phyloP scores from a whole-genome alignment of 108 stramenopile species.

The Pseudonitzschia multistriata region DNA sequence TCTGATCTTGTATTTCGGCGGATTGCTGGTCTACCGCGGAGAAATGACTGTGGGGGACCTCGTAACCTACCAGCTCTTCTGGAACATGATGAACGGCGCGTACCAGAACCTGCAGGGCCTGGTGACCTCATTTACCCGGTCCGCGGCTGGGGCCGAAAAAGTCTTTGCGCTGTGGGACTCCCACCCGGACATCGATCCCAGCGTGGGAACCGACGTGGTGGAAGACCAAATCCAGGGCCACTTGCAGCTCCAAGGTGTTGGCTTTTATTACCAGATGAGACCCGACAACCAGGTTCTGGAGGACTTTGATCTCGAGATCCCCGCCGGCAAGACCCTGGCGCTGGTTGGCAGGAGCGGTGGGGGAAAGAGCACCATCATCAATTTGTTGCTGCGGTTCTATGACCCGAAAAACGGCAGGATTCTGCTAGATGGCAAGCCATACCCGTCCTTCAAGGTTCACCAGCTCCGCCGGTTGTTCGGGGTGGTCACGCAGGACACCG shows the following conservation, averaged over 20 bases:
- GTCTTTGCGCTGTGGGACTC: constrained; percentile 57
- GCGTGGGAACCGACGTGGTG: constrained; percentile 19
- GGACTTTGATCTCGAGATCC: constrained; percentile 41
- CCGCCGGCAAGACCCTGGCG: constrained; percentile 47
- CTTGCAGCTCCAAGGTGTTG: constrained; percentile 57
- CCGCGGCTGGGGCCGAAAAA: constrained; percentile 51
- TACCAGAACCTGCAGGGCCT: constrained; percentile 37
- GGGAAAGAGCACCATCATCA: constrained; percentile 76
- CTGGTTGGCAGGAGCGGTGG: constrained; percentile 58
- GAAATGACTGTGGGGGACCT: constrained; percentile 52
- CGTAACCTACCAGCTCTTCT: constrained; percentile 59
- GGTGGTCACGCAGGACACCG: constrained; percentile 47
- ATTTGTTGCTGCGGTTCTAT: constrained; percentile 76
- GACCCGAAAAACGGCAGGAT: constrained; percentile 54
- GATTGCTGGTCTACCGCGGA: constrained; percentile 46
- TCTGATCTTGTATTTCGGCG: constrained; percentile 57
- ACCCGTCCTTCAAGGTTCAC: constrained; percentile 52
- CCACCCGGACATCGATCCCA: constrained; percentile 30
- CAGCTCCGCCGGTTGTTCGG: constrained; percentile 61
- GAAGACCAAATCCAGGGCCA: constrained; percentile 29
- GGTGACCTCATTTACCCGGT: constrained; percentile 43
- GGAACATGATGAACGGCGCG: constrained; percentile 45
- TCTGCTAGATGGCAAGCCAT: constrained; percentile 50
- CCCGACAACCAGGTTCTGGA: constrained; percentile 43
- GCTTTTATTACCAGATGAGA: constrained; percentile 87